phyloP scores from a whole-genome alignment of 768 basidiomycete species.

The Tylopilus felleus region DNA sequence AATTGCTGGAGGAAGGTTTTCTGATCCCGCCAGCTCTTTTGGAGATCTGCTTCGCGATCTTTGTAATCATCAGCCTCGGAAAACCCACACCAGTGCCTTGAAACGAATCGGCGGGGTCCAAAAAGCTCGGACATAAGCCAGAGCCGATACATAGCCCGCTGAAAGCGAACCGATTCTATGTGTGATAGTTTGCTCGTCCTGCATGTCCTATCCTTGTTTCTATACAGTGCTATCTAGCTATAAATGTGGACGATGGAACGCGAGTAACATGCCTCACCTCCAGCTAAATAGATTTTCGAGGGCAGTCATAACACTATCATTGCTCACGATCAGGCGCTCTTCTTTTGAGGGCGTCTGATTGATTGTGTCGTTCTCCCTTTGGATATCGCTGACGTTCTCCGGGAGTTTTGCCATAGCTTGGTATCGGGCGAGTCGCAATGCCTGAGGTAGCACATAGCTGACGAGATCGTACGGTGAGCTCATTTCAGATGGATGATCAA shows the following conservation, averaged over 20 bases:
- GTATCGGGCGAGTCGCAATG: conserved; percentile 7
- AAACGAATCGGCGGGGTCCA: conserved; percentile 1
- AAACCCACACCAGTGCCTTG: not conserved
- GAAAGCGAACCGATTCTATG: conserved; percentile 31
- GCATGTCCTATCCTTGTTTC: conserved; percentile 33
- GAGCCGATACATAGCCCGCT: conserved; percentile 27
- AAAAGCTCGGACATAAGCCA: conserved; percentile 12
- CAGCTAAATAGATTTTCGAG: conserved; percentile 39
- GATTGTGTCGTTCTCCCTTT: conserved; percentile 9
- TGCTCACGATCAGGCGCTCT: conserved; percentile 16
- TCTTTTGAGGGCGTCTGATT: conserved; percentile 23
- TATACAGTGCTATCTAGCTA: not conserved
- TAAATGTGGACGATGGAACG: no score
- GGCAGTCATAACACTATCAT: conserved; percentile 21
- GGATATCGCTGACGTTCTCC: not conserved
- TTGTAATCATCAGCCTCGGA: no score
- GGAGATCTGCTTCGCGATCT: not conserved
- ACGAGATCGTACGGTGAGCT: conserved; percentile 17
- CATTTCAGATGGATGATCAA: not conserved
- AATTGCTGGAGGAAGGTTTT: conserved; percentile 1
- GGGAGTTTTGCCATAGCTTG: conserved; percentile 1
- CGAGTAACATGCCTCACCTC: conserved; percentile 30
- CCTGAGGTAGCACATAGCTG: conserved; percentile 30
- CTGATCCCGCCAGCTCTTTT: not conserved
- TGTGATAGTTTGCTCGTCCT: conserved; percentile 26